Evolutionary conservation across 2,329 filamentous ascomycete species (phyloP), one percentile per base, ranked within the genome.

Genomic region (Venturia asperata): DNA sequence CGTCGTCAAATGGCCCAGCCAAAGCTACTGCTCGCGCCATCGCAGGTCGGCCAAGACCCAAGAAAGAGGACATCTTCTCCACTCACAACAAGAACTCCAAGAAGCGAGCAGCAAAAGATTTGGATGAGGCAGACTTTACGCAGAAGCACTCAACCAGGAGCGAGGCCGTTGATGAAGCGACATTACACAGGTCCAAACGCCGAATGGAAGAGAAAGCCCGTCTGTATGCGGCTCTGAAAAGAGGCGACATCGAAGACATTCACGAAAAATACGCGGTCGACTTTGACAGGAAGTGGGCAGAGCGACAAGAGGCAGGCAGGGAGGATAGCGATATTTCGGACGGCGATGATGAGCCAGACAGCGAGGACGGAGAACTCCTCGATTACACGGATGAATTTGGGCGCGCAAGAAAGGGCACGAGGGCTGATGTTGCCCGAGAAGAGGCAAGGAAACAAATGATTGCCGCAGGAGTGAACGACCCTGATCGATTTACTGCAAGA

Each of bases 261-360:
- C 79, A 84, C 52, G 85, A 87, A 70, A 82, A 84, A 30, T 83
- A 80, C 68, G 76, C 96, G 34, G 88, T 99, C 2, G 93, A 99
- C 77, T 99, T 99, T 75, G 94, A 97, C 76, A 83, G 88, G 67
- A 99, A 97, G 78, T 97, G 94, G 92, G 91, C 89, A 0, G 90
- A 96, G 72, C 78, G 80, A 30, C 80, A 86, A 64, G 76, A 74
- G 3, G 71, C 72, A 1, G 76, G 73, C 64, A 77, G 80, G 66
- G 67, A 78, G 7, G 52, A 58, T 15, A 75, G 74, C 2, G 75
- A 75, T n/a, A 73, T 74, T 24, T 72, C 71, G 10, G 73, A 76
- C 27, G 75, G 76, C 5, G 71, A 73, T 1, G 74, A 76, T 1
- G 76, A 76, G 1, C 77, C 77, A 2, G 75, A 69, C 9, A 71